Evolutionary conservation across 1,284 basidiomycete genomes (phyloP).

Genomic region (Sanghuangporus sanghuang): DNA sequence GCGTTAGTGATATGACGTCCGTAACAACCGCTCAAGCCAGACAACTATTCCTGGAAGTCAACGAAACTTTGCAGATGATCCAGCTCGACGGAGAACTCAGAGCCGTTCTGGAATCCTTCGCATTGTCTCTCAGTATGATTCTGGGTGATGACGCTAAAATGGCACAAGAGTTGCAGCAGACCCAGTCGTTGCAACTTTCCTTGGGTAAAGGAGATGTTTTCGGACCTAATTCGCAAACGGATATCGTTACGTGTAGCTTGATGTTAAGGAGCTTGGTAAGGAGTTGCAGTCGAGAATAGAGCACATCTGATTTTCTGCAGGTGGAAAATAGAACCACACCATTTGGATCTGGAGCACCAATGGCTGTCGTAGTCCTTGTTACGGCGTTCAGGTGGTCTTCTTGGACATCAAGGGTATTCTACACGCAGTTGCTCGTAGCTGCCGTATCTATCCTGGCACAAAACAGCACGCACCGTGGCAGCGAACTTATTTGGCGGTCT

Average conservation of each 20-base stretch:
- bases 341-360: conserved; percentile 54
- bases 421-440: conserved; percentile 59
- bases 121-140: conserved; percentile 50
- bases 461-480: conserved; percentile 30
- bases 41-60: conserved; percentile 48
- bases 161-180: conserved; percentile 59
- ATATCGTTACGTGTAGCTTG: conserved; percentile 58
- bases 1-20: conserved; percentile 53
- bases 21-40: conserved; percentile 54
- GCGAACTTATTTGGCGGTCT: conserved; percentile 54
- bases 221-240: conserved; percentile 53
- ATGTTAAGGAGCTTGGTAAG: conserved; percentile 55
- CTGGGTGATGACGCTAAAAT: conserved; percentile 66
- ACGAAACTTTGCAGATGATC: conserved; percentile 47
- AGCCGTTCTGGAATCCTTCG: conserved; percentile 54
- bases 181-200: conserved; percentile 55
- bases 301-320: conserved; percentile 32
- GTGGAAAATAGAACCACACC: conserved; percentile 50
- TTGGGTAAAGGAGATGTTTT: conserved; percentile 52
- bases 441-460: conserved; percentile 58
- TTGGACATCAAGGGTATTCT: conserved; percentile 63
- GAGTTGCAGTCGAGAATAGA: conserved; percentile 9
- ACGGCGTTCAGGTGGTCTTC: conserved; percentile 57
- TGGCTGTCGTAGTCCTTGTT: conserved; percentile 52
- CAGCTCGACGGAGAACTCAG: conserved; percentile 45